Conservation (phyloP, 176 grass and related monocot genomes). For the Oryza meyeriana region DNA sequence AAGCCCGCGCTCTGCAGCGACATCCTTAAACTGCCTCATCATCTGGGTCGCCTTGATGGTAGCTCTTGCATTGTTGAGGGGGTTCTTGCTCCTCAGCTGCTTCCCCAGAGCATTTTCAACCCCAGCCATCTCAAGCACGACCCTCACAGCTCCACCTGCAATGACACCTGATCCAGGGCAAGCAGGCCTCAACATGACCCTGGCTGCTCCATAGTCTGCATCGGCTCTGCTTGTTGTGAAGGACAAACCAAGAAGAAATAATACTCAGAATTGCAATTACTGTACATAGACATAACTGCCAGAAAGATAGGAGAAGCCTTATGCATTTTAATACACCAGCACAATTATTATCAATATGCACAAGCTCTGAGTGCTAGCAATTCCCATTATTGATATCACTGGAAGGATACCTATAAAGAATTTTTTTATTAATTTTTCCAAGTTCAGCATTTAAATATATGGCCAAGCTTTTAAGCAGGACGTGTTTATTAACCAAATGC, state of each 20-base stretch:
- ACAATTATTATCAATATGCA: background rate
- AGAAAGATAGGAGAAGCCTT: background rate
- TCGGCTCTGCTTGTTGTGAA: conserved; percentile 46
- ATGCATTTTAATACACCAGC: background rate
- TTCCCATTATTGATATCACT: background rate
- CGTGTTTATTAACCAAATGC: background rate
- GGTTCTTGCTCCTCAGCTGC: conserved; percentile 77
- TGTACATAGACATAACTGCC: background rate
- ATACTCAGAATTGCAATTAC: conserved; percentile 4
- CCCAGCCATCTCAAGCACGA: conserved; percentile 83
- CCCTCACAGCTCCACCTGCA: conserved; percentile 76
- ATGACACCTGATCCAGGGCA: conserved; percentile 82
- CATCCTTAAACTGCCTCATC: conserved; percentile 70
- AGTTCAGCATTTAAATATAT: background rate
- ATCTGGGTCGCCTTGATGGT: conserved; percentile 68
- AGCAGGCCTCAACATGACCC: conserved; percentile 84
- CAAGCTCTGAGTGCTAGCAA: background rate
- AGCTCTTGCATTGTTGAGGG: conserved; percentile 82
- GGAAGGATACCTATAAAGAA: background rate
- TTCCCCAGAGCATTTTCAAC: conserved; percentile 88
- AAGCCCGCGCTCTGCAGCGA: conserved; percentile 63
- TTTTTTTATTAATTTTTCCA: background rate
- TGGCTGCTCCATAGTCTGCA: conserved; percentile 76
- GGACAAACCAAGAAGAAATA: conserved; percentile 12
- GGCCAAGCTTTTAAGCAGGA: background rate